These are phyloP conservation scores for Fusarium euwallaceae DNA, from an alignment of 2,329 filamentous ascomycete species.

Conservation along the genomic window DNA sequence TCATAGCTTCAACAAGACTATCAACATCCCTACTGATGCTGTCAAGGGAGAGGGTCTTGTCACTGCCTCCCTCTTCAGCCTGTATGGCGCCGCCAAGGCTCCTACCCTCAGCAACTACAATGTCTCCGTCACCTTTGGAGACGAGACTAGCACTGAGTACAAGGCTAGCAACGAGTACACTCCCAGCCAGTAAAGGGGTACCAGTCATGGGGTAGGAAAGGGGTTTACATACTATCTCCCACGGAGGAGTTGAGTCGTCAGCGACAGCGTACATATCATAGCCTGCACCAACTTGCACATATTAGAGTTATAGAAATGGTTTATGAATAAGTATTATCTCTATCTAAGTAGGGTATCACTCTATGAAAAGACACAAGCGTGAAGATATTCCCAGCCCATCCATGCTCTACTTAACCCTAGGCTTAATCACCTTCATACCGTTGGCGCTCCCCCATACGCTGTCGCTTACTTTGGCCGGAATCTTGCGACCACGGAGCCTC, in stretches of 20 bases:
- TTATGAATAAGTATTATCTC: slow-evolving; percentile 15
- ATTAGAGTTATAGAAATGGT: background rate
- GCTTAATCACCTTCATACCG: slow-evolving; percentile 57
- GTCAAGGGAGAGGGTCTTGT: slow-evolving; percentile 44
- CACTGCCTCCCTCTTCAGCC: slow-evolving; percentile 46
- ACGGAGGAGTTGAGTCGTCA: background rate
- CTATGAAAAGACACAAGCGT: slow-evolving; percentile 32
- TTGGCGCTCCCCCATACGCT: slow-evolving; percentile 82
- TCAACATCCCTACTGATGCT: slow-evolving; percentile 42
- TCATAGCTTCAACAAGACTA: slow-evolving; percentile 44
- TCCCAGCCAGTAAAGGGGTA: background rate
- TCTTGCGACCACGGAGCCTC: slow-evolving; percentile 81
- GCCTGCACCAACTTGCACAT: background rate
- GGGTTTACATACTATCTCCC: background rate
- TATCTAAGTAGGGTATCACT: slow-evolving; percentile 46
- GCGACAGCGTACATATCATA: background rate
- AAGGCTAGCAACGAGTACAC: background rate
- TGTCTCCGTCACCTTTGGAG: slow-evolving; percentile 40
- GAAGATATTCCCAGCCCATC: slow-evolving; percentile 4
- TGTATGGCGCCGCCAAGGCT: slow-evolving; percentile 45
- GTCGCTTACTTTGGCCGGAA: slow-evolving; percentile 77
- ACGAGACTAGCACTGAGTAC: slow-evolving; percentile 44
- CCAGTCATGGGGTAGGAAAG: background rate
- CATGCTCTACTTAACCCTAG: slow-evolving; percentile 44
- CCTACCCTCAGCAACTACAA: slow-evolving; percentile 45